Percentiles rank a stretch among this genome's conserved stretches.
Evolutionary conservation across 2,329 filamentous ascomycete genomes (phyloP).

Genomic region (Colletotrichum agaves): DNA sequence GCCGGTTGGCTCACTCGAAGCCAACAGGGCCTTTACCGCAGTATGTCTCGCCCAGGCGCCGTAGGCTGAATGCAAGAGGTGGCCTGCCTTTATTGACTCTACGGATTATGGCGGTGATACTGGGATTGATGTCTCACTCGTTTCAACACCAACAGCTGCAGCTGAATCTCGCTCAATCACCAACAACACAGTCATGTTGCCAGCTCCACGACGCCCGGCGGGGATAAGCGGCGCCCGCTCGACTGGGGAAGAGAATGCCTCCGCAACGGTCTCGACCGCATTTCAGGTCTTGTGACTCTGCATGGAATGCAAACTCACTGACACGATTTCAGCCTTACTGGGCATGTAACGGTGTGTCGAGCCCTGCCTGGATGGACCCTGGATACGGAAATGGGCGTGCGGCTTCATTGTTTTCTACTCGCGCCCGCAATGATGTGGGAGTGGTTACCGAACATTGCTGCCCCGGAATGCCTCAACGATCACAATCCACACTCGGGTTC

Average conservation of each 20-base stretch:
- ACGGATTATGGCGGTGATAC: neutral
- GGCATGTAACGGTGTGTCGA: neutral
- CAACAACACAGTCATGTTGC: neutral
- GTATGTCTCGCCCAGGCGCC: conserved; percentile 1
- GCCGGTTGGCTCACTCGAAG: neutral
- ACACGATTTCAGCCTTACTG: neutral
- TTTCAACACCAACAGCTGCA: neutral
- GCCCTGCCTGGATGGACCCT: neutral
- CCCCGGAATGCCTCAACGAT: neutral
- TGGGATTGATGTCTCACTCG: neutral
- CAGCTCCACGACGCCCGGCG: neutral
- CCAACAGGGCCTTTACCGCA: neutral
- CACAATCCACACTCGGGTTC: neutral
- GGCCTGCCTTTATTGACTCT: neutral
- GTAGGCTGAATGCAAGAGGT: conserved; percentile 1
- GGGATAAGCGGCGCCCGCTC: neutral
- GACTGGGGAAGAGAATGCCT: neutral
- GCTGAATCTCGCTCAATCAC: neutral
- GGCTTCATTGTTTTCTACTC: neutral
- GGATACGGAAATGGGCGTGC: neutral
- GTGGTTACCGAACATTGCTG: neutral
- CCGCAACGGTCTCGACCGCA: conserved; percentile 6
- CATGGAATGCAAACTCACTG: neutral
- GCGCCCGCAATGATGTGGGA: neutral
- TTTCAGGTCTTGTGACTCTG: conserved; percentile 1